Percentiles rank a stretch among this genome's conserved stretches.
phyloP scores from a whole-genome alignment of 148 eudicot genomes.

The Silene uniflora region DNA sequence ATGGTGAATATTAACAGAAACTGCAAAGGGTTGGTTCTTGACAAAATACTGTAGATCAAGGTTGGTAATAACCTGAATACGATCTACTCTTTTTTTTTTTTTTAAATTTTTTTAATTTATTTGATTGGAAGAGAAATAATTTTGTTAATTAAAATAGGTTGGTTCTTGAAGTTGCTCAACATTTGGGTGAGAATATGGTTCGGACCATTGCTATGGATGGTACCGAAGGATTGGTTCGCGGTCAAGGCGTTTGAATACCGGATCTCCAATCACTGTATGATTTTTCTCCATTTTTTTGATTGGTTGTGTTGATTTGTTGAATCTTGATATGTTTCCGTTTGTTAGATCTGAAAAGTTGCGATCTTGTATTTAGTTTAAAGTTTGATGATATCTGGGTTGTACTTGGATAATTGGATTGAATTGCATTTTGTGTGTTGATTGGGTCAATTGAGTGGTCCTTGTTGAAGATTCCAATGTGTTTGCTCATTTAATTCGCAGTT shows the following conservation, averaged over 20 bases:
- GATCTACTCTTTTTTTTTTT: too few relatives aligned
- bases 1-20: too few relatives aligned
- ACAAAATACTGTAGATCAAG: too few relatives aligned
- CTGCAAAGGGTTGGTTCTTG: too few relatives aligned
- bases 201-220: conserved; percentile 99
- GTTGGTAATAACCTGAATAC: too few relatives aligned
- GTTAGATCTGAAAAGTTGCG: not conserved
- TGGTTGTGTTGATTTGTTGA: not conserved
- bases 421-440: not conserved
- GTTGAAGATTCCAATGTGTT: not conserved
- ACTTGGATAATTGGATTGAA: too few relatives aligned
- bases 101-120: too few relatives aligned
- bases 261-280: conserved; percentile 92
- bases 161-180: conserved; percentile 95
- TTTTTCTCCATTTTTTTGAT: not conserved
- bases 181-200: conserved; percentile 88
- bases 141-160: too few relatives aligned
- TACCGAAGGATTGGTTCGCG: conserved; percentile 92
- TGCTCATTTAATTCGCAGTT: too few relatives aligned
- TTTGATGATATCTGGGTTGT: not conserved
- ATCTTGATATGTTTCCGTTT: not conserved
- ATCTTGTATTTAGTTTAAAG: not conserved
- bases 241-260: conserved; percentile 89
- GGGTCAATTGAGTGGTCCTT: not conserved
- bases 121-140: too few relatives aligned